Evolutionary conservation across 345 rosid species (phyloP).

Genomic region (Rubroshorea leprosula): DNA sequence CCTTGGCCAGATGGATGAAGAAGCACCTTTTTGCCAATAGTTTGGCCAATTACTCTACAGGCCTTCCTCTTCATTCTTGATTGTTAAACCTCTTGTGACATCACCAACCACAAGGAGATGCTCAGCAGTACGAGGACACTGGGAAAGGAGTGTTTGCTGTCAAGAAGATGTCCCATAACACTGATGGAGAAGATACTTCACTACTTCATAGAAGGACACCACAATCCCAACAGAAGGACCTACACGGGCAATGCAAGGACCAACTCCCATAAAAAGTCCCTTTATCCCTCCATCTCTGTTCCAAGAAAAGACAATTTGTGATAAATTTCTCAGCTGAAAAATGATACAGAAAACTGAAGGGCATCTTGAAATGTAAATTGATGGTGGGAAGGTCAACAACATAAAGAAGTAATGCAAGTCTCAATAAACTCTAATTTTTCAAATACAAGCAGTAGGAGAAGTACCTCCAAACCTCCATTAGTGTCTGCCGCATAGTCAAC

Average conservation of each 20-base stretch:
- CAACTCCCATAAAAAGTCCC: slow-evolving; percentile 82
- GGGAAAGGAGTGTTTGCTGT: not conserved
- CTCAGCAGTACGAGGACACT: not conserved
- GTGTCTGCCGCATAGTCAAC: slow-evolving; percentile 76
- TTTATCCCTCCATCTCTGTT: slow-evolving; percentile 77
- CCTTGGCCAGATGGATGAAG: too few species aligned
- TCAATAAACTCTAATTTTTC: not conserved
- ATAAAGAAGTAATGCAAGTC: not conserved
- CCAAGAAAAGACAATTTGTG: slow-evolving; percentile 2
- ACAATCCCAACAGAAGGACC: slow-evolving; percentile 98
- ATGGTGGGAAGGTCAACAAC: not conserved
- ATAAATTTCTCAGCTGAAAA: not conserved
- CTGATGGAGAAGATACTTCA: slow-evolving; percentile 57
- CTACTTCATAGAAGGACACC: slow-evolving; percentile 85
- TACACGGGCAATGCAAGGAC: slow-evolving; percentile 87
- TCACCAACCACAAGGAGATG: slow-evolving; percentile 4
- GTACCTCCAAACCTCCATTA: slow-evolving; percentile 87
- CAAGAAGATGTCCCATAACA: slow-evolving; percentile 28
- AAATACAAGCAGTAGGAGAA: slow-evolving; percentile 1
- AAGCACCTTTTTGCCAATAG: too few species aligned
- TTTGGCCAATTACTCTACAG: too few species aligned
- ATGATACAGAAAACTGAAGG: not conserved
- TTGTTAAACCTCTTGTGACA: slow-evolving; percentile 4
- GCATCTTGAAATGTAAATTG: not conserved
- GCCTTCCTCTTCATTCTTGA: too few species aligned